Percentiles rank a stretch among this genome's conserved stretches.
These are phyloP conservation scores for Aphanomyces cochlioides DNA, from an alignment of 352 stramenopile genomes.

Conservation along the genomic window DNA sequence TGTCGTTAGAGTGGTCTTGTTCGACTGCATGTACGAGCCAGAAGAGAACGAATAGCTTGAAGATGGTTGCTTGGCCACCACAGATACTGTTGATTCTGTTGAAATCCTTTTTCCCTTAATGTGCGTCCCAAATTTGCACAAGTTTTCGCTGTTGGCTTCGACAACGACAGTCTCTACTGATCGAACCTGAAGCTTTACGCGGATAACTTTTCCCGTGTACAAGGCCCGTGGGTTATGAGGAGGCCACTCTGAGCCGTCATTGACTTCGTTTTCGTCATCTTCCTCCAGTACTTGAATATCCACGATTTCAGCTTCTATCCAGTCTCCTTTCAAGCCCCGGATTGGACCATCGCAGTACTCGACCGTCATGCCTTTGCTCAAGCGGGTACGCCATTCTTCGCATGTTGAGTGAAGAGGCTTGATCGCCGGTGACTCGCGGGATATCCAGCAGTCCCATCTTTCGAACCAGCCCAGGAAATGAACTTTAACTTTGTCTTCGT, in stretches of 20 bases:
- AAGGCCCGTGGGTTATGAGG: neutral
- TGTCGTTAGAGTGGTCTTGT: slow-evolving; percentile 13
- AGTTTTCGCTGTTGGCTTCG: neutral
- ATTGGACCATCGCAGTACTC: slow-evolving; percentile 10
- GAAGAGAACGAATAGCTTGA: slow-evolving; percentile 24
- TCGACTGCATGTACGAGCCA: slow-evolving; percentile 30
- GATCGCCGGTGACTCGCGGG: neutral
- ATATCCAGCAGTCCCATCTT: slow-evolving; percentile 38
- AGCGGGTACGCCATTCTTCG: slow-evolving; percentile 38
- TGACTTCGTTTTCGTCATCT: slow-evolving; percentile 2
- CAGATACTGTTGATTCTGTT: neutral
- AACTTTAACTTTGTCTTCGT: slow-evolving; percentile 38
- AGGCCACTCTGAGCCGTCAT: neutral
- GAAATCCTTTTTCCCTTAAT: slow-evolving; percentile 9
- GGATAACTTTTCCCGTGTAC: slow-evolving; percentile 19
- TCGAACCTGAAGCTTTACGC: neutral
- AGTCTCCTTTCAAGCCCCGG: slow-evolving; percentile 1
- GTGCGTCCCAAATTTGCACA: slow-evolving; percentile 1
- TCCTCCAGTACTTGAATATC: neutral
- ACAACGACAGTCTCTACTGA: slow-evolving; percentile 1
- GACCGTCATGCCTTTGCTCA: slow-evolving; percentile 19
- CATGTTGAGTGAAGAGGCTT: slow-evolving; percentile 50
- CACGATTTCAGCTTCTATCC: slow-evolving; percentile 2
- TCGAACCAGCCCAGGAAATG: slow-evolving; percentile 33
- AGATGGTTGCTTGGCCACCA: neutral